Percentiles rank a stretch among this genome's conserved stretches.
phyloP scores from a whole-genome alignment of 331 rosid species.

The Stylosanthes scabra region DNA sequence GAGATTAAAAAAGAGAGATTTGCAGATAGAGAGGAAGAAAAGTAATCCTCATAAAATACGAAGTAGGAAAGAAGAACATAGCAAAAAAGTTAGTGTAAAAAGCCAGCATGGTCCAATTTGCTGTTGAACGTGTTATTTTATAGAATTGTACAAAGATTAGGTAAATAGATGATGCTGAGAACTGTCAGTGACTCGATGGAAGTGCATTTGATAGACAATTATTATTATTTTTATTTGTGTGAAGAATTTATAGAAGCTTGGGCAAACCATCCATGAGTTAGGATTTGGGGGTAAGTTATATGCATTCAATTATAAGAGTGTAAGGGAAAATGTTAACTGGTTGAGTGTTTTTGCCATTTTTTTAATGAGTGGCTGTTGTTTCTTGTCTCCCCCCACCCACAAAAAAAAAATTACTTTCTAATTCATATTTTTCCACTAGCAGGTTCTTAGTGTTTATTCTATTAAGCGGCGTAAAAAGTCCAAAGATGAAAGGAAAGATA shows the following conservation, averaged over 20 bases:
- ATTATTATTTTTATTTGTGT: background rate
- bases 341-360: conserved; percentile 29
- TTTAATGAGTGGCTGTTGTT: conserved; percentile 27
- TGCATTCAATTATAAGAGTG: no score
- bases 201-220: conserved; percentile 27
- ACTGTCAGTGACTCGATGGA: conserved; percentile 6
- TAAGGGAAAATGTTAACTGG: conserved; percentile 7
- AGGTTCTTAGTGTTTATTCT: conserved; percentile 86
- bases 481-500: conserved; percentile 48
- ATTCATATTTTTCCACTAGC: conserved; percentile 36
- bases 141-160: conserved; percentile 18
- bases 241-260: no score
- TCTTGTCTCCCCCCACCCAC: conserved; percentile 9
- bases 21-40: background rate
- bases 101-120: background rate
- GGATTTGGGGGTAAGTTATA: no score
- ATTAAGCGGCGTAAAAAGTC: conserved; percentile 63
- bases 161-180: conserved; percentile 28
- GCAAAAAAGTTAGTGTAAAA: background rate
- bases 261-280: no score
- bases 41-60: background rate
- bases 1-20: background rate
- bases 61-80: background rate
- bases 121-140: conserved; percentile 20
- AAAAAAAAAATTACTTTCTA: background rate